Base-by-base conservation (phyloP, 768 basidiomycete genomes). In the Sporobolomyces pararoseus region DNA sequence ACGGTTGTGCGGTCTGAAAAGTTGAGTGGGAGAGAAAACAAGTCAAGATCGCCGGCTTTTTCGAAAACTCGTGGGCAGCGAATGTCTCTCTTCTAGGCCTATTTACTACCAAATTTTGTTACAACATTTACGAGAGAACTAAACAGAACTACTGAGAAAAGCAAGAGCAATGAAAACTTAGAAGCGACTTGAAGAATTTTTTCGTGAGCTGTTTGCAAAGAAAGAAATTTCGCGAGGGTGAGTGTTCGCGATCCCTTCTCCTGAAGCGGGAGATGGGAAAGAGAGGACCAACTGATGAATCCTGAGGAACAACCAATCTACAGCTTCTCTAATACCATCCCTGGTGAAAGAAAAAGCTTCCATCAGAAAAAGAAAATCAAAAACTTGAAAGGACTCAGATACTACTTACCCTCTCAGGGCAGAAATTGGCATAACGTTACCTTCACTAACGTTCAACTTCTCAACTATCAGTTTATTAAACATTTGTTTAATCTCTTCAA, bases 271-370 rank as follows among this genome's bases (percentile, higher is more conserved):
- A 12, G 23, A 47, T 6, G 10, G 13, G 12, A 23, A 23, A 6
- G 21, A 47, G 39, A 39, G 13, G 32, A 66, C 72, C 47, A 52
- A 68, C 72, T 74, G 66, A 21, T 74, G 72, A 4, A 74, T 66
- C 34, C 72, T 54, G n/a, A 74, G n/a, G 59, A 95, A 95, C 32
- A 98, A 77, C 94, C 94, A 98, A 77, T 96, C 89, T 4, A 96
- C 89, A 0, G 90, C 92, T 58, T 89, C 89, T 64, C 88, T 85
- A 21, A 95, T 87, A 2, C 94, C 93, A 35, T 90, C 90, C 50
- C 93, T 96, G 63, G 2, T 21, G 74, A 51, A 21, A 17, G 16
- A 47, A 23, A 34, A 51, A 27, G 14, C 39, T 59, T 37, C 42
- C 10, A 5, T 61, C 7, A 51, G 37, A 44, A 51, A 1, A 5